phyloP scores from a whole-genome alignment of 768 basidiomycete species.

The Aureoboletus auriporus region DNA sequence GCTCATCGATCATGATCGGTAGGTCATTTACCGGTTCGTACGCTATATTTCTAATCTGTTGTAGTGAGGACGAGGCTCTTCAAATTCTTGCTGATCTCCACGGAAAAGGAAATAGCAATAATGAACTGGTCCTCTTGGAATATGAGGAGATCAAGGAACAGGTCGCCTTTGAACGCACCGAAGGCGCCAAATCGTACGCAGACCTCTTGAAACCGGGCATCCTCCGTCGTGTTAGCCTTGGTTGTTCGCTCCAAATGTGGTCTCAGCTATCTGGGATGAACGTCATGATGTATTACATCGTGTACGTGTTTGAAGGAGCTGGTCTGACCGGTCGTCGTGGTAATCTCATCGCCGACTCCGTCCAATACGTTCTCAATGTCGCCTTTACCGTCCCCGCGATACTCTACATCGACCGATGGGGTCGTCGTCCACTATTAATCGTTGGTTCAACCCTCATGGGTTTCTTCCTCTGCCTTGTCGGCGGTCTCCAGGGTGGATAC shows the following conservation, averaged over 20 bases:
- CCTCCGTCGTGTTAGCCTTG: constrained; percentile 67
- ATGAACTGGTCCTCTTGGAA: constrained; percentile 65
- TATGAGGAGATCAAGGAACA: constrained; percentile 61
- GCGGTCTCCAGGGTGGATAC: constrained; percentile 65
- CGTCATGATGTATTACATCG: constrained; percentile 64
- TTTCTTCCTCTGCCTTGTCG: constrained; percentile 74
- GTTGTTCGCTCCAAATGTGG: constrained; percentile 76
- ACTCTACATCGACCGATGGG: constrained; percentile 73
- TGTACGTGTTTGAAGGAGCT: constrained; percentile 75
- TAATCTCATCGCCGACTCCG: constrained; percentile 71
- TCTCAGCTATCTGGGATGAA: constrained; percentile 76
- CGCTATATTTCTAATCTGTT: neutral
- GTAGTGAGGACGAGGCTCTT: constrained; percentile 52
- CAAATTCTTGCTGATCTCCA: constrained; percentile 74
- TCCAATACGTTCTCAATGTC: constrained; percentile 49
- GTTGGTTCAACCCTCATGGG: constrained; percentile 65
- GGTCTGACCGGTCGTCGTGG: constrained; percentile 72
- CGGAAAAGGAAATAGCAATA: constrained; percentile 49
- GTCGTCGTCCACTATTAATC: constrained; percentile 72
- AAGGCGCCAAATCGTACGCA: constrained; percentile 67
- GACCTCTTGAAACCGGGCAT: constrained; percentile 66
- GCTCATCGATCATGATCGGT: constrained; percentile 61
- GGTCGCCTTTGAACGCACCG: constrained; percentile 55
- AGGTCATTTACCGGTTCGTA: neutral
- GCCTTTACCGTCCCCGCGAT: constrained; percentile 43